Evolutionary conservation across 805 yeast species (phyloP).

Genomic region (Ogataea paradorogensis): DNA sequence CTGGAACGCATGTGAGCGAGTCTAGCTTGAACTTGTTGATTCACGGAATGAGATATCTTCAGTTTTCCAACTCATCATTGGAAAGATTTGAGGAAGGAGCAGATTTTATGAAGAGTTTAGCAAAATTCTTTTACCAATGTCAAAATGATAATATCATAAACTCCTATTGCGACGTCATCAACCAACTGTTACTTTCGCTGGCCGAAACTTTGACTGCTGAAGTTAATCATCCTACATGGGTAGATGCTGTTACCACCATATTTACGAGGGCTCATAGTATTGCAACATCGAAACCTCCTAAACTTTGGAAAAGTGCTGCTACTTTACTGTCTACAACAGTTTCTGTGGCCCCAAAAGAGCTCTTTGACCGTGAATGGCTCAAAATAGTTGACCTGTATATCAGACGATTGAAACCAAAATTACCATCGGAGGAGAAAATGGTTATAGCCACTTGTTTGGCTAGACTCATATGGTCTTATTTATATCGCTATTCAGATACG

Average conservation of each 20-base stretch:
- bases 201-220: slow-evolving; percentile 90
- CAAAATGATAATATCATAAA: slow-evolving; percentile 61
- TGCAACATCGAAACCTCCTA: slow-evolving; percentile 41
- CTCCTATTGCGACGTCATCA: slow-evolving; percentile 84
- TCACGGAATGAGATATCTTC: slow-evolving; percentile 87
- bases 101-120: slow-evolving; percentile 79
- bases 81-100: slow-evolving; percentile 92
- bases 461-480: slow-evolving; percentile 84
- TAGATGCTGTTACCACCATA: slow-evolving; percentile 67
- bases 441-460: slow-evolving; percentile 64
- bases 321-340: slow-evolving; percentile 69
- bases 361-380: slow-evolving; percentile 74
- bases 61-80: slow-evolving; percentile 77
- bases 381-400: slow-evolving; percentile 59
- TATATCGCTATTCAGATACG: slow-evolving; percentile 84
- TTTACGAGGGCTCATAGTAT: slow-evolving; percentile 46
- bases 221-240: slow-evolving; percentile 95
- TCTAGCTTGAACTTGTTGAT: slow-evolving; percentile 71
- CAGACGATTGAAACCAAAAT: slow-evolving; percentile 63
- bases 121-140: slow-evolving; percentile 73
- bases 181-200: slow-evolving; percentile 71
- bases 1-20: slow-evolving; percentile 27
- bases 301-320: slow-evolving; percentile 65
- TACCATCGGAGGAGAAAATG: slow-evolving; percentile 45
- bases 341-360: slow-evolving; percentile 75